These are phyloP conservation scores for Pseudogymnoascus sp. DNA, from an alignment of 2,329 filamentous ascomycete genomes.

Conservation along the genomic window DNA sequence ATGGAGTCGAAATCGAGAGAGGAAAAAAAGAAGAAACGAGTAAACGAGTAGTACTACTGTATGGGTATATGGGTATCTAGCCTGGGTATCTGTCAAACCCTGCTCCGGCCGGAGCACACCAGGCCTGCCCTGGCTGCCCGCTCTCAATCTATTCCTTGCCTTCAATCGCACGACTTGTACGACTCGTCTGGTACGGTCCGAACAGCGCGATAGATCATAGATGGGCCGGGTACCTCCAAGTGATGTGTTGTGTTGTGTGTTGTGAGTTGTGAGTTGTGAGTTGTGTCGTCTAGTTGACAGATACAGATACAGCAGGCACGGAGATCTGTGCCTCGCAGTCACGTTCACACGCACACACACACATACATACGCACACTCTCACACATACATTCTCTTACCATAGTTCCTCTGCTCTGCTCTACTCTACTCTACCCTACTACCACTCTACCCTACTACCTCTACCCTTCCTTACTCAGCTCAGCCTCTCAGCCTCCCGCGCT, in stretches of 20 bases:
- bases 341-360: neutral
- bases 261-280: neutral
- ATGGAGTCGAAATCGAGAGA: neutral
- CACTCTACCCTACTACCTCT: too few species aligned
- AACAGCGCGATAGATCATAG: neutral
- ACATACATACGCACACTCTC: neutral
- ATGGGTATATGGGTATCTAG: too few species aligned
- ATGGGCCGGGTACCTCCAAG: neutral
- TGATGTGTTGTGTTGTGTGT: neutral
- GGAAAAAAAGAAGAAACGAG: neutral
- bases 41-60: too few species aligned
- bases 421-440: too few species aligned
- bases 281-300: neutral
- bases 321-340: neutral
- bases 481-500: conserved; percentile 11
- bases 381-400: too few species aligned
- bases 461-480: neutral
- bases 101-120: neutral
- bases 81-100: neutral
- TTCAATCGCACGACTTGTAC: neutral
- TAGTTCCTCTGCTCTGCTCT: too few species aligned
- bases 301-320: neutral
- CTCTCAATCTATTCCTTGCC: neutral
- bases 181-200: neutral
- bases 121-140: too few species aligned